Percentiles rank a stretch among this genome's conserved stretches.
These are phyloP conservation scores for Thelonectria blattea DNA, from an alignment of 2,329 filamentous ascomycete genomes.

Conservation along the genomic window DNA sequence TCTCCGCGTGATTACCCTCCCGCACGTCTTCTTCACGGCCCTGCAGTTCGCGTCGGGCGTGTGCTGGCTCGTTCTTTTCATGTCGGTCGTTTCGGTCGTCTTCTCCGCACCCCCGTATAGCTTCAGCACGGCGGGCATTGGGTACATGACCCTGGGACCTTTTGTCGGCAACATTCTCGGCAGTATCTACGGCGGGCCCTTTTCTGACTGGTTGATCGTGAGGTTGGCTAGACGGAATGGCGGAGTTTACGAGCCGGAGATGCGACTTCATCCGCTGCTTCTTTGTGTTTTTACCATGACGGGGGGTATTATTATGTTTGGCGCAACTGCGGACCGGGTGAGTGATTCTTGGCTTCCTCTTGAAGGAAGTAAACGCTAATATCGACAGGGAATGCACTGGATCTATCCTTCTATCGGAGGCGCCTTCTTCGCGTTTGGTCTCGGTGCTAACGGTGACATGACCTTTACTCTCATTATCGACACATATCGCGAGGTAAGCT, in stretches of 20 bases:
- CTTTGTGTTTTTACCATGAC: slow-evolving; percentile 43
- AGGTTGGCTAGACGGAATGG: slow-evolving; percentile 46
- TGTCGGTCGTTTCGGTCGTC: slow-evolving; percentile 42
- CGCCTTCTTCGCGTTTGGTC: slow-evolving; percentile 46
- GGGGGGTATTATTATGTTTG: slow-evolving; percentile 49
- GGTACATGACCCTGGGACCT: slow-evolving; percentile 39
- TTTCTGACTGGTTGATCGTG: slow-evolving; percentile 48
- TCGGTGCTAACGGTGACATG: slow-evolving; percentile 47
- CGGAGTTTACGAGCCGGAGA: slow-evolving; percentile 52
- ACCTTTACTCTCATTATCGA: slow-evolving; percentile 46
- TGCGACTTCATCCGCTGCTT: slow-evolving; percentile 44
- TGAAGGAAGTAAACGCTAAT: neutral
- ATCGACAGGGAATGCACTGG: slow-evolving; percentile 49
- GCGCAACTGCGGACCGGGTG: slow-evolving; percentile 44
- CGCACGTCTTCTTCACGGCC: slow-evolving; percentile 47
- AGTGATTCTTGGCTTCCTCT: neutral
- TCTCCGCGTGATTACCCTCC: slow-evolving; percentile 38
- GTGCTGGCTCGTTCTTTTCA: slow-evolving; percentile 31
- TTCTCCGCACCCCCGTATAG: slow-evolving; percentile 44
- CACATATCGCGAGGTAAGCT: slow-evolving; percentile 39
- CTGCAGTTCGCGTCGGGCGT: slow-evolving; percentile 46
- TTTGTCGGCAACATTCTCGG: slow-evolving; percentile 49
- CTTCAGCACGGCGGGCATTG: slow-evolving; percentile 36
- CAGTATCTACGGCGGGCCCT: slow-evolving; percentile 45
- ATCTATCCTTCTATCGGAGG: slow-evolving; percentile 47